phyloP scores from a whole-genome alignment of 208 protist genomes.

The Leishmania braziliensis region DNA sequence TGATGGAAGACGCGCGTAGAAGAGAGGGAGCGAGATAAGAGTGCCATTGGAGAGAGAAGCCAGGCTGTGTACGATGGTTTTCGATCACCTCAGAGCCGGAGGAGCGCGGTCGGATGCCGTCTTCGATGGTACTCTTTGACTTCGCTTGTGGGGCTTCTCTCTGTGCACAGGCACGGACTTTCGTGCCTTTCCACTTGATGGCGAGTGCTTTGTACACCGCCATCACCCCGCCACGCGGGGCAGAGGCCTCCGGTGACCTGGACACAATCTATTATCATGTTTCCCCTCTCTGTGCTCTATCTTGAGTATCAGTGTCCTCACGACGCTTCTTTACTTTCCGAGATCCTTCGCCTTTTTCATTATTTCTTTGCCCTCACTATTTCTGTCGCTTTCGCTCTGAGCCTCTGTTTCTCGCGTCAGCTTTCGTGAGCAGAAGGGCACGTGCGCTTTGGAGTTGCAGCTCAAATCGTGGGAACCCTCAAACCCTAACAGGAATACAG shows the following conservation, averaged over 20 bases:
- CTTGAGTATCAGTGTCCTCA: neutral
- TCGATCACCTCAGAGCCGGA: neutral
- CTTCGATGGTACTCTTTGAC: neutral
- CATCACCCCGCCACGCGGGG: neutral
- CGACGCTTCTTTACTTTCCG: neutral
- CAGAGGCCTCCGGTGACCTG: neutral
- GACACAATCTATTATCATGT: neutral
- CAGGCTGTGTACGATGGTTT: neutral
- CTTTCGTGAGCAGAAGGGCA: neutral
- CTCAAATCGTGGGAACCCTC: neutral
- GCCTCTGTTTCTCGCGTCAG: neutral
- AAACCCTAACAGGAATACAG: neutral
- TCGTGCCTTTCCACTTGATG: neutral
- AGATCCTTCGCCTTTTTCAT: neutral
- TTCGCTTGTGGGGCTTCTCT: neutral
- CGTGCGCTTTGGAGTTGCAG: neutral
- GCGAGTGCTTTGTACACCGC: neutral
- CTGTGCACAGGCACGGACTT: neutral
- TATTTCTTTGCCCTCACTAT: neutral
- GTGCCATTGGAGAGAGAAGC: neutral
- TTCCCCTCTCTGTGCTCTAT: neutral
- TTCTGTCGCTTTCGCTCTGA: neutral
- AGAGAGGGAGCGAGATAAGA: neutral
- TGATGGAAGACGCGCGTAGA: neutral
- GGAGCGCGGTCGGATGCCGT: neutral